phyloP scores from a whole-genome alignment of 2,329 filamentous ascomycete genomes.

The Phialophora tarda region DNA sequence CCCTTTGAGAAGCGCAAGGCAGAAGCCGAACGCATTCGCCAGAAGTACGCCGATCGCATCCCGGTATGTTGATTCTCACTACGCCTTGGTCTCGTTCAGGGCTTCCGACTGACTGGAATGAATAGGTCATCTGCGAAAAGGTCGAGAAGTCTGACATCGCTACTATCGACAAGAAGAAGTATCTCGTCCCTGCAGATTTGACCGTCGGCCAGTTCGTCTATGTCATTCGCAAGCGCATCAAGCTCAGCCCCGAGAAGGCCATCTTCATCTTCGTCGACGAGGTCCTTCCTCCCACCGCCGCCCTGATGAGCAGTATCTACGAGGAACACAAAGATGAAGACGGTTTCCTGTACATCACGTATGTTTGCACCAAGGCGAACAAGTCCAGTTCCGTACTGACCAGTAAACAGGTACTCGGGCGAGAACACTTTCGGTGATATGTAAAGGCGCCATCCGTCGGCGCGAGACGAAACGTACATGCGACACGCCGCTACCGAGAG shows the following conservation, averaged over 20 bases:
- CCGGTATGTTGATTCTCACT: slow-evolving; percentile 69
- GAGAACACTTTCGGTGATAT: slow-evolving; percentile 91
- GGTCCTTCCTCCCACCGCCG: slow-evolving; percentile 92
- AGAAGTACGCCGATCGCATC: slow-evolving; percentile 98
- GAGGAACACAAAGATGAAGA: slow-evolving; percentile 94
- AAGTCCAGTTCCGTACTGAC: slow-evolving; percentile 31
- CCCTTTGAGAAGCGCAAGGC: slow-evolving; percentile 99
- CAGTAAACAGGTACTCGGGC: slow-evolving; percentile 75
- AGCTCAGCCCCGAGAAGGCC: slow-evolving; percentile 98
- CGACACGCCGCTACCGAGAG: slow-evolving; percentile 2
- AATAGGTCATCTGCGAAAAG: slow-evolving; percentile 97
- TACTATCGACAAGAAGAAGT: slow-evolving; percentile 99
- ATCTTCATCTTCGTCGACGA: slow-evolving; percentile 99
- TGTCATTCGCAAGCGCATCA: slow-evolving; percentile 99
- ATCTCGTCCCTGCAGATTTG: slow-evolving; percentile 94
- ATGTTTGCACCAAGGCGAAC: slow-evolving; percentile 47
- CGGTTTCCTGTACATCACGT: slow-evolving; percentile 98
- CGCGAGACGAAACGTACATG: slow-evolving; percentile 1
- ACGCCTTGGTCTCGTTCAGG: slow-evolving; percentile 8
- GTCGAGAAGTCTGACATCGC: slow-evolving; percentile 99
- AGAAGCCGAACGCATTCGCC: slow-evolving; percentile 97
- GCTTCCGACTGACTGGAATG: slow-evolving; percentile 33
- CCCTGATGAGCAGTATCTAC: slow-evolving; percentile 99
- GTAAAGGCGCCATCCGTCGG: slow-evolving; percentile 12
- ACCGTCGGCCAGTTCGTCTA: slow-evolving; percentile 99